phyloP scores from a whole-genome alignment of 2,329 filamentous ascomycete genomes.

The Nigrograna mackinnonii region DNA sequence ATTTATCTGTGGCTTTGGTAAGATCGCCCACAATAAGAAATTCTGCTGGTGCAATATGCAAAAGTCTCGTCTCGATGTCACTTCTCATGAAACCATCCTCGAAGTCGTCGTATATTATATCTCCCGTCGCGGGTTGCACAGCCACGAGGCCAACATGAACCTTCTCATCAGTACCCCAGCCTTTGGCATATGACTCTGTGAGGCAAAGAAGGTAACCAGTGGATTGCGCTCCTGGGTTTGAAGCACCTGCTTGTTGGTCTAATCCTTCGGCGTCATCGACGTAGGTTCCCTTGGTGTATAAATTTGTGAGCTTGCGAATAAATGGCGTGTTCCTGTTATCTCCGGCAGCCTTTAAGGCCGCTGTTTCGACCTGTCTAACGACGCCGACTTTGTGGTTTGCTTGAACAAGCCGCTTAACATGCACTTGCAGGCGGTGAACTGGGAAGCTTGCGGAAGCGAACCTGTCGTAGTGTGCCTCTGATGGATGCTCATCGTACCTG shows the following conservation, averaged over 20 bases:
- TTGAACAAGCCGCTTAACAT: slow-evolving; percentile 88
- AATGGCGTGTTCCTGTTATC: slow-evolving; percentile 95
- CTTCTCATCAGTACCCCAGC: slow-evolving; percentile 85
- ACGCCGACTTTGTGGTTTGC: slow-evolving; percentile 97
- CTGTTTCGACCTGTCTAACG: slow-evolving; percentile 91
- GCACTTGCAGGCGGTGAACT: slow-evolving; percentile 86
- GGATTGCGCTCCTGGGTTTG: slow-evolving; percentile 59
- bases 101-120: slow-evolving; percentile 94
- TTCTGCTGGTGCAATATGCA: slow-evolving; percentile 95
- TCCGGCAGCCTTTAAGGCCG: slow-evolving; percentile 90
- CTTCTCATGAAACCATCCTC: slow-evolving; percentile 97
- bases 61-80: slow-evolving; percentile 90
- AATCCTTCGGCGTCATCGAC: slow-evolving; percentile 90
- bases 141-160: slow-evolving; percentile 90
- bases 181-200: slow-evolving; percentile 80
- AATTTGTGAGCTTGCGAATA: slow-evolving; percentile 86
- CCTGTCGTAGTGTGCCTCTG: slow-evolving; percentile 86
- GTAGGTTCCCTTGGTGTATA: slow-evolving; percentile 98
- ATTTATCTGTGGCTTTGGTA: slow-evolving; percentile 88
- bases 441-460: slow-evolving; percentile 97
- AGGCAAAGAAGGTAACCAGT: slow-evolving; percentile 93
- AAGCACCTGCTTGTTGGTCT: slow-evolving; percentile 52
- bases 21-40: slow-evolving; percentile 91
- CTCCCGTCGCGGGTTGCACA: slow-evolving; percentile 92
- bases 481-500: slow-evolving; percentile 82